Evolutionary conservation across 2,329 filamentous ascomycete genomes (phyloP).

Genomic region (Alternaria arbusti): DNA sequence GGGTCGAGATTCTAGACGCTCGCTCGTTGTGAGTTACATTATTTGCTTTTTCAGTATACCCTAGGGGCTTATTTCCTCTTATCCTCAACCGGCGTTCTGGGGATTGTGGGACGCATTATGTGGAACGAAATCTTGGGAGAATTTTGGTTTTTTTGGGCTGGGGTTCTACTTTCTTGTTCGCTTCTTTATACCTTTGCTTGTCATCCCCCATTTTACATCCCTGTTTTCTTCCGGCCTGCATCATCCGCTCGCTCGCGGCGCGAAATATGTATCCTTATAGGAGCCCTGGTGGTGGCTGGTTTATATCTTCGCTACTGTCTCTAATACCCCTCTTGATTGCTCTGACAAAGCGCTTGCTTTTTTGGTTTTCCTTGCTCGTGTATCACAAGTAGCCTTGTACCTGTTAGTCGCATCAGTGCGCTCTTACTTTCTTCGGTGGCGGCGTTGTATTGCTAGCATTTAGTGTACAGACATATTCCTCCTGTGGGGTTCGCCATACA

Average conservation of each 20-base stretch:
- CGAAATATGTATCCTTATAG: background rate
- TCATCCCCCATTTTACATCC: background rate
- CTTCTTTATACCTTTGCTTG: background rate
- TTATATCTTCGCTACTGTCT: background rate
- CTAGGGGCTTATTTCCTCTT: background rate
- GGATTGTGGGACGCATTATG: background rate
- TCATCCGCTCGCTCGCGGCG: background rate
- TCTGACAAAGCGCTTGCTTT: background rate
- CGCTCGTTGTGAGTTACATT: background rate
- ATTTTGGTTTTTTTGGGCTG: background rate
- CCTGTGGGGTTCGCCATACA: background rate
- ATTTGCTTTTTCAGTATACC: slow-evolving; percentile 11
- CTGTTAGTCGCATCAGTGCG: background rate
- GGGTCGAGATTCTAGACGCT: slow-evolving; percentile 2
- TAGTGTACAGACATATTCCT: background rate
- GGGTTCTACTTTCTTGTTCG: background rate
- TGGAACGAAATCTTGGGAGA: slow-evolving; percentile 3
- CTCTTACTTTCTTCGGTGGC: background rate
- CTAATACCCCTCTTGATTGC: background rate
- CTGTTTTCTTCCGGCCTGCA: background rate
- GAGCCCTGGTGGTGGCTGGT: background rate
- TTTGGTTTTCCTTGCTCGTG: background rate
- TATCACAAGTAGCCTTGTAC: background rate
- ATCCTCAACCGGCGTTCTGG: background rate
- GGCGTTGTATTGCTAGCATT: background rate